Percentiles rank a stretch among this genome's conserved stretches.
Conservation (phyloP, 805 yeast genomes). For the Saccharomycopsis olivae region DNA sequence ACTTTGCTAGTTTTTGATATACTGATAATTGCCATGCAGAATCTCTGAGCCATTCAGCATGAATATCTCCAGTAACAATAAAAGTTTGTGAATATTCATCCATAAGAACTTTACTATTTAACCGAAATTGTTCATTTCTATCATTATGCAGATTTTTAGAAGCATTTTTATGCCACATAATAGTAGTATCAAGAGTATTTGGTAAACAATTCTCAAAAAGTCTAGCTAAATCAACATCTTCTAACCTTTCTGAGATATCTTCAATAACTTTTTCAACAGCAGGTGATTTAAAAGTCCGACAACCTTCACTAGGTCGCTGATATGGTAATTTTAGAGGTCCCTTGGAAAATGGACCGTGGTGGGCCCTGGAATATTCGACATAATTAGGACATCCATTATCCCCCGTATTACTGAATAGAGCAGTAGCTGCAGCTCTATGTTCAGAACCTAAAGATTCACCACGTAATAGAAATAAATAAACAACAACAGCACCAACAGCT, state of each 20-base stretch:
- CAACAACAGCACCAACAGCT: no score
- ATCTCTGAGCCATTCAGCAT: slow-evolving; percentile 89
- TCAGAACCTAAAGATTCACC: no score
- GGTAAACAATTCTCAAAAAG: slow-evolving; percentile 78
- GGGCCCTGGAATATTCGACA: slow-evolving; percentile 41
- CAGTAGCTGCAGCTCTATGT: background rate
- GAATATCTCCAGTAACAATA: slow-evolving; percentile 85
- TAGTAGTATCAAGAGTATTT: slow-evolving; percentile 80
- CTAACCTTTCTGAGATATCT: slow-evolving; percentile 39
- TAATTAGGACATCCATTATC: slow-evolving; percentile 51
- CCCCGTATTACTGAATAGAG: background rate
- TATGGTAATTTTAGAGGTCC: slow-evolving; percentile 53
- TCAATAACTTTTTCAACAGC: slow-evolving; percentile 51
- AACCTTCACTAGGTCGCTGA: slow-evolving; percentile 63
- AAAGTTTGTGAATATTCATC: slow-evolving; percentile 45
- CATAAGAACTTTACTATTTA: background rate
- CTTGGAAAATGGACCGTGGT: slow-evolving; percentile 45
- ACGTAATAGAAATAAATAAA: no score
- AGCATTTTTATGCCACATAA: slow-evolving; percentile 49
- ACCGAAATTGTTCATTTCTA: background rate
- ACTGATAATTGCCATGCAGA: slow-evolving; percentile 75
- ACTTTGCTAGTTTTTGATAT: slow-evolving; percentile 49
- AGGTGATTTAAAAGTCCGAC: slow-evolving; percentile 61
- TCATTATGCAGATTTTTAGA: slow-evolving; percentile 47
- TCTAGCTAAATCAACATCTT: slow-evolving; percentile 58